phyloP scores from a whole-genome alignment of 805 yeast species.

The Trichomonascus vanleenenianus region DNA sequence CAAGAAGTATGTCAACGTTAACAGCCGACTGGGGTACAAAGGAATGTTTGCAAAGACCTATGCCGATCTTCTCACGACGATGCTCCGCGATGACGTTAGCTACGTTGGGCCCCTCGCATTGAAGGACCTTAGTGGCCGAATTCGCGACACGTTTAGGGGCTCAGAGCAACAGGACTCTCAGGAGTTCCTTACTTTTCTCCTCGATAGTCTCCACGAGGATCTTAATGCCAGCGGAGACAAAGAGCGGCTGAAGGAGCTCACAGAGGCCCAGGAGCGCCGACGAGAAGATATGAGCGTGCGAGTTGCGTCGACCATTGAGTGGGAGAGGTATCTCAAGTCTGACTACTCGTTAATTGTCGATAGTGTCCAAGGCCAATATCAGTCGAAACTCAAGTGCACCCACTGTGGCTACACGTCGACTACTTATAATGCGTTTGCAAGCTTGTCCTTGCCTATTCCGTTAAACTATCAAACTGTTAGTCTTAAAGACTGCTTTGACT shows the following conservation, averaged over 20 bases:
- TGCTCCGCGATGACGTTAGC: conserved; percentile 42
- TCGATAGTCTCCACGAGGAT: conserved; percentile 79
- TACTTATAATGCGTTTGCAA: conserved; percentile 76
- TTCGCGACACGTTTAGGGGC: conserved; percentile 57
- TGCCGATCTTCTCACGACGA: conserved; percentile 47
- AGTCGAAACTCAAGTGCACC: conserved; percentile 68
- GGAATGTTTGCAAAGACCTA: conserved; percentile 70
- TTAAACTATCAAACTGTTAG: conserved; percentile 29
- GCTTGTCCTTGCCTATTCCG: conserved; percentile 75
- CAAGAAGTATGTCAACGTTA: conserved; percentile 59
- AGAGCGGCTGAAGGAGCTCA: conserved; percentile 48
- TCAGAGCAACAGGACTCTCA: conserved; percentile 79
- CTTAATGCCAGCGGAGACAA: conserved; percentile 58
- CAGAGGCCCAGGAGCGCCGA: conserved; percentile 60
- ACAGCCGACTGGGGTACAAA: conserved; percentile 69
- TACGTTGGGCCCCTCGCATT: conserved; percentile 55
- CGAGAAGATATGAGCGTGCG: conserved; percentile 71
- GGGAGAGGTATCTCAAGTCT: conserved; percentile 79
- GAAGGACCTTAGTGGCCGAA: conserved; percentile 57
- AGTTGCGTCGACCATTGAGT: conserved; percentile 78
- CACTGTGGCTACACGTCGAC: conserved; percentile 73
- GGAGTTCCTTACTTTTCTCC: conserved; percentile 66
- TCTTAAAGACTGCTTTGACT: conserved; percentile 62
- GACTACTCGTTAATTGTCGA: conserved; percentile 77
- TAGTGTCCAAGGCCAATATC: conserved; percentile 81